Base-by-base conservation (phyloP, 1,284 basidiomycete species). In the Trichosporon sp. region DNA sequence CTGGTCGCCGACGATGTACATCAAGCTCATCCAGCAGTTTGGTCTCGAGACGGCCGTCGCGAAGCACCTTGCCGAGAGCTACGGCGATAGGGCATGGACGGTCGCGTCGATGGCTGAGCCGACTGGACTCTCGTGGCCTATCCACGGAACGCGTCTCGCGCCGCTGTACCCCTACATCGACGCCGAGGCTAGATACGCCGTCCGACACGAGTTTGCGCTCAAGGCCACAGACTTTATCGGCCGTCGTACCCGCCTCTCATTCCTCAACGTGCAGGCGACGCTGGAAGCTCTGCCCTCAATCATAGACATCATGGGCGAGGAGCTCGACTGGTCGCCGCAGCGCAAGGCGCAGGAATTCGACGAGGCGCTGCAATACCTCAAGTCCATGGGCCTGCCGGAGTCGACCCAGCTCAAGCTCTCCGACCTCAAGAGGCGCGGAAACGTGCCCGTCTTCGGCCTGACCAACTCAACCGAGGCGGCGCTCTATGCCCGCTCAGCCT, bases 1-100 rank as follows among this genome's bases (percentile, higher is more conserved):
- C 9, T 99, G 95, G 95, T 89, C 86, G 76, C 85, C 89, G 73
- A 95, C 93, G 74, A 95, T 97, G 92, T 98, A 96, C 80, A 95
- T 98, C 81, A 91, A 92, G 69, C 84, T 99, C 64, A 90, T 95
- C 72, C 95, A 99, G 82, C 85, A 89, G 72, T 93, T 89, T 78
- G 92, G 94, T 63, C 81, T 96, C 31, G 90, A 94, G 71, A 90
- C 91, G 2, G 93, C 95, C 31, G 91, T 98, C 16, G 95, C 95
- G 11, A 89, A 89, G 75, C 93, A 98, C 76, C 84, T 99, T 3
- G 88, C 94, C n/a, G 87, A 91, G 64, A 74, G 74, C 44, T 98
- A 98, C 76, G 95, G 95, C 58, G 95, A 97, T 81, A 89, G 94
- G 61, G 95, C 95, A 0, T 98, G 94, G 94, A 90, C 90, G 4